Evolutionary conservation across 768 basidiomycete genomes (phyloP).

Genomic region (Xerocomus potaroensis): DNA sequence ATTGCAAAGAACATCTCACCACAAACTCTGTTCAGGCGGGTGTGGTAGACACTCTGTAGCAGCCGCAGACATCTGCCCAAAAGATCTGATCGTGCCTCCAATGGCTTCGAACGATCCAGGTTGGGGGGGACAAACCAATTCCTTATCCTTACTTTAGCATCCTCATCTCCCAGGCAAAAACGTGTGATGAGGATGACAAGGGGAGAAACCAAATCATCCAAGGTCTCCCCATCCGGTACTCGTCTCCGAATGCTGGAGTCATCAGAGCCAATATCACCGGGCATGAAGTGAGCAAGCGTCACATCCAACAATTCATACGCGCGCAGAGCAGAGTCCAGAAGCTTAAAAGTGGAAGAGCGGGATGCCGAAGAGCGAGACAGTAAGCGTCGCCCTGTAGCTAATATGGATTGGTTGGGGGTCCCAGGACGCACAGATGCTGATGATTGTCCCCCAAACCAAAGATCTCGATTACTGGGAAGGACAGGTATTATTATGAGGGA

Average conservation of each 20-base stretch:
- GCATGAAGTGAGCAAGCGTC: constrained; percentile 59
- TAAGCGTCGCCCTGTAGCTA: constrained; percentile 30
- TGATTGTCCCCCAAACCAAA: constrained; percentile 58
- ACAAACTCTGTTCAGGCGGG: constrained; percentile 65
- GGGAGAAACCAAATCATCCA: constrained; percentile 80
- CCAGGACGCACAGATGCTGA: constrained; percentile 33
- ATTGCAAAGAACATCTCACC: constrained; percentile 87
- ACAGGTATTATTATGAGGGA: constrained; percentile 77
- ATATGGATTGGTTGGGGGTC: constrained; percentile 33
- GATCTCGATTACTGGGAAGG: constrained; percentile 44
- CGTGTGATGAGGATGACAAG: constrained; percentile 71
- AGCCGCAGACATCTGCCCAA: constrained; percentile 80
- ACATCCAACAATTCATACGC: constrained; percentile 66
- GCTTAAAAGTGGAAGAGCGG: constrained; percentile 25
- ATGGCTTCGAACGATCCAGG: constrained; percentile 71
- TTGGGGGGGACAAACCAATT: constrained; percentile 72
- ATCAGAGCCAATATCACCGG: constrained; percentile 59
- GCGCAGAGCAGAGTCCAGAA: constrained; percentile 52
- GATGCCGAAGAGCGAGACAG: constrained; percentile 46
- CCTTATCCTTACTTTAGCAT: constrained; percentile 50
- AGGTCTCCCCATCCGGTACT: constrained; percentile 39
- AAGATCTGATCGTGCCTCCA: constrained; percentile 70
- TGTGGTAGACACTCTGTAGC: constrained; percentile 68
- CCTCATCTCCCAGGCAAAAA: constrained; percentile 61
- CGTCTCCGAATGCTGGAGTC: constrained; percentile 53